Evolutionary conservation across 257 asterid species (phyloP), one percentile per base, ranked within the genome.

Genomic region (Paulownia fortunei): DNA sequence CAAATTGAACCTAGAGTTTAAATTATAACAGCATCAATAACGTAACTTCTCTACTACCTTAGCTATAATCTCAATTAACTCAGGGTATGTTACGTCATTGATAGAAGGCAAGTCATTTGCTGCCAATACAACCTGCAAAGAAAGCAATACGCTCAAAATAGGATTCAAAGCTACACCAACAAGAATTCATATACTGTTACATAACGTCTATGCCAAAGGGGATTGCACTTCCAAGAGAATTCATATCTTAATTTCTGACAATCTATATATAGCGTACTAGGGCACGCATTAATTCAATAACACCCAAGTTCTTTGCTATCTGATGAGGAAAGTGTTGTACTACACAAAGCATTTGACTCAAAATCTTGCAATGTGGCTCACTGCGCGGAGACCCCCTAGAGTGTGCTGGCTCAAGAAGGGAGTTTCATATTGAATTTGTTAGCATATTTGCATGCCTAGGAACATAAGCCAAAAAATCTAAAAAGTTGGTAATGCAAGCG

Each of bases 51-150:
- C 70, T n/a, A 67, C 74, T 82, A 92, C 99, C 98, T 93, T 90
- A 5, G 88, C 84, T 77, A 95, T 73, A 78, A 93, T 86, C 81
- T 95, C 93, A 76, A 95, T 74, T 76, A 95, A 86, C 87, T 95
- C 99, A 1, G 80, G 71, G 79, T 91, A 88, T 70, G 97, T 93
- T 77, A 95, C 87, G 66, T 95, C 99, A 73, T 95, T 95, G 76
- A 95, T 95, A 64, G 98, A 93, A 59, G 98, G 99, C 81, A 91
- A 80, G 81, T 93, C 98, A 82, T 96, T 93, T 74, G 97, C 98
- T 7, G 97, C 96, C 91, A 96, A 84, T 61, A 92, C 88, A 73
- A 96, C 97, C 99, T 94, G 94, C 81, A 80, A 78, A 59, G 51
- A 80, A 65, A 55, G 78, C 41, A 63, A 67, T 8, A 49, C 15